Evolutionary conservation across 2,329 filamentous ascomycete genomes (phyloP).

Genomic region (Plectosphaerella cucumerina): DNA sequence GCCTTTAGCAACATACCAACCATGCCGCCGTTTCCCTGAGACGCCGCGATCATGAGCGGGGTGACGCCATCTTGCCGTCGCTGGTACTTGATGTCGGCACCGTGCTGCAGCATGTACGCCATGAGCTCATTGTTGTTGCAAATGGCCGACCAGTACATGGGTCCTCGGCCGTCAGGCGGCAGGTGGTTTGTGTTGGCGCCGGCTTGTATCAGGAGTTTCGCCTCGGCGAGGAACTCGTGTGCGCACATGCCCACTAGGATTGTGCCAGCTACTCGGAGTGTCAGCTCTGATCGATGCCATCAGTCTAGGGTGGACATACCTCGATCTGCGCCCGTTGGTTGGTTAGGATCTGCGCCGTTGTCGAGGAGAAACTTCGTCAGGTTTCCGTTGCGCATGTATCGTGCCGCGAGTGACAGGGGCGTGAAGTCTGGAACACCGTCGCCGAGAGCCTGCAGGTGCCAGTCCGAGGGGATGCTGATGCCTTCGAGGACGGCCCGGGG

Average conservation of each 20-base stretch:
- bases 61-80: background rate
- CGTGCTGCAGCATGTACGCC: background rate
- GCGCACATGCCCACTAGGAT: background rate
- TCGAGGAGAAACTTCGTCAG: background rate
- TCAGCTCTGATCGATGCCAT: background rate
- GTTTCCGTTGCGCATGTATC: background rate
- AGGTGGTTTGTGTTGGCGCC: background rate
- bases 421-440: background rate
- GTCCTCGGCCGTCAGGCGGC: background rate
- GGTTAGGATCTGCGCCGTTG: background rate
- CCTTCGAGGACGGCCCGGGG: constrained; percentile 78
- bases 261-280: background rate
- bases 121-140: background rate
- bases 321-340: background rate
- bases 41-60: background rate
- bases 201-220: background rate
- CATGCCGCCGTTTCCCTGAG: background rate
- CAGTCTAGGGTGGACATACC: background rate
- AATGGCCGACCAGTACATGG: background rate
- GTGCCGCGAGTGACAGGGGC: background rate
- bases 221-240: background rate
- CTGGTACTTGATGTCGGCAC: background rate
- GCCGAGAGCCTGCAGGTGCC: background rate
- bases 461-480: background rate
- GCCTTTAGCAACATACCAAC: background rate